Evolutionary conservation across 2,329 filamentous ascomycete genomes (phyloP).

Genomic region (Scortechinia acanthostroma): DNA sequence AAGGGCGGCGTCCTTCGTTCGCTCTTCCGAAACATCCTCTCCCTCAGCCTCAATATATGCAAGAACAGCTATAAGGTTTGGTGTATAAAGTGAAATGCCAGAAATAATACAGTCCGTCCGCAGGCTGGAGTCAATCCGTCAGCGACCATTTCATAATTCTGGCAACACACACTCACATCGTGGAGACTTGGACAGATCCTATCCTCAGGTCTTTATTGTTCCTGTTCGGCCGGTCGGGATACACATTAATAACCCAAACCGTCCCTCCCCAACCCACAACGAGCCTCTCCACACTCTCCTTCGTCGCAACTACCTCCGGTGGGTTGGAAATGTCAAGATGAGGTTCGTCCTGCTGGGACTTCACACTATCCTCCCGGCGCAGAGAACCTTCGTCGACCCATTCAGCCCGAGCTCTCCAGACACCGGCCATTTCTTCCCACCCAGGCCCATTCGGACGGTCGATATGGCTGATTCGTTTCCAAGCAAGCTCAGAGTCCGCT

Average conservation of each 20-base stretch:
- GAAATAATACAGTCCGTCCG: conserved; percentile 62
- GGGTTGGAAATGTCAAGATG: not conserved
- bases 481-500: conserved; percentile 47
- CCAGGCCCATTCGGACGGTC: conserved; percentile 47
- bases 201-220: conserved; percentile 39
- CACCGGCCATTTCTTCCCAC: conserved; percentile 61
- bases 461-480: conserved; percentile 58
- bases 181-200: conserved; percentile 52
- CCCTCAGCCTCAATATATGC: conserved; percentile 54
- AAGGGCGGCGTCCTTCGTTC: conserved; percentile 16
- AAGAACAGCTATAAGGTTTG: conserved; percentile 54
- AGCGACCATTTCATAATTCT: conserved; percentile 6
- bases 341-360: not conserved
- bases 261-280: conserved; percentile 62
- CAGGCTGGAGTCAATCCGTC: conserved; percentile 32
- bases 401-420: conserved; percentile 58
- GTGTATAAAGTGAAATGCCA: conserved; percentile 61
- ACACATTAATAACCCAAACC: conserved; percentile 57
- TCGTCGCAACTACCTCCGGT: not conserved
- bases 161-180: conserved; percentile 37
- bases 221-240: conserved; percentile 40
- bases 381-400: conserved; percentile 52
- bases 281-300: conserved; percentile 38
- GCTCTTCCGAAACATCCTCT: conserved; percentile 31
- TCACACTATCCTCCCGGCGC: conserved; percentile 24